Percentiles rank a stretch among this genome's conserved stretches.
Evolutionary conservation across 179 eudicot species (phyloP).

Genomic region (Beta lomatogona): DNA sequence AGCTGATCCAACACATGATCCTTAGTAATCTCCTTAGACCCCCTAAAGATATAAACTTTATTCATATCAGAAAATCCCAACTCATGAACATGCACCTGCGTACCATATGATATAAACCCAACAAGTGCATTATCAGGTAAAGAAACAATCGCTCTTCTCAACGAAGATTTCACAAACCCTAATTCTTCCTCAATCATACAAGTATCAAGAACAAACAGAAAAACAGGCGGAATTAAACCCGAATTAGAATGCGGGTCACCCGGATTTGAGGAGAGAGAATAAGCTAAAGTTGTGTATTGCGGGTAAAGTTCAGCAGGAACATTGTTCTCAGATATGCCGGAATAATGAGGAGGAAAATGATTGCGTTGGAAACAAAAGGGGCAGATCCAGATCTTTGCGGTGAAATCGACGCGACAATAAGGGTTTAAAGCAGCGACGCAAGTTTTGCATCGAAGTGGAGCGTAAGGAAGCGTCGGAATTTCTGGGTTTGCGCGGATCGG

Average conservation of each 20-base stretch:
- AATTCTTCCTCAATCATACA: conserved; percentile 94
- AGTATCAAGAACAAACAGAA: conserved; percentile 73
- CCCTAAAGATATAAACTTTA: conserved; percentile 87
- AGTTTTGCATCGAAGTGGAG: conserved; percentile 82
- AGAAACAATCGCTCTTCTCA: conserved; percentile 63
- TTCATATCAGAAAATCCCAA: conserved; percentile 78
- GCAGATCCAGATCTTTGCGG: conserved; percentile 90
- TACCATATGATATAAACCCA: conserved; percentile 82
- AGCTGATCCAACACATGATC: conserved; percentile 96
- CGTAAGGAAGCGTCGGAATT: conserved; percentile 63
- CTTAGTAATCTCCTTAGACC: conserved; percentile 66
- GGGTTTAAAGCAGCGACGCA: conserved; percentile 71
- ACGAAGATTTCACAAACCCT: conserved; percentile 70
- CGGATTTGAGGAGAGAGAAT: conserved; percentile 27
- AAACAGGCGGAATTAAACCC: conserved; percentile 40
- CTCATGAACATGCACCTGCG: conserved; percentile 95
- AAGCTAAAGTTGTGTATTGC: conserved; percentile 65
- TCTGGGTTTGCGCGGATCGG: conserved; percentile 74
- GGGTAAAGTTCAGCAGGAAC: conserved; percentile 93
- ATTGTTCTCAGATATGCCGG: conserved; percentile 62
- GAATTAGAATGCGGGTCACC: background rate
- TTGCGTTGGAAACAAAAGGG: conserved; percentile 87
- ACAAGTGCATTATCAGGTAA: conserved; percentile 79
- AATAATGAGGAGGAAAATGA: conserved; percentile 76
- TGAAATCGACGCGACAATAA: conserved; percentile 68